Evolutionary conservation across 768 basidiomycete species (phyloP), one percentile per base, ranked within the genome.

Genomic region (Agrocybe pediades): DNA sequence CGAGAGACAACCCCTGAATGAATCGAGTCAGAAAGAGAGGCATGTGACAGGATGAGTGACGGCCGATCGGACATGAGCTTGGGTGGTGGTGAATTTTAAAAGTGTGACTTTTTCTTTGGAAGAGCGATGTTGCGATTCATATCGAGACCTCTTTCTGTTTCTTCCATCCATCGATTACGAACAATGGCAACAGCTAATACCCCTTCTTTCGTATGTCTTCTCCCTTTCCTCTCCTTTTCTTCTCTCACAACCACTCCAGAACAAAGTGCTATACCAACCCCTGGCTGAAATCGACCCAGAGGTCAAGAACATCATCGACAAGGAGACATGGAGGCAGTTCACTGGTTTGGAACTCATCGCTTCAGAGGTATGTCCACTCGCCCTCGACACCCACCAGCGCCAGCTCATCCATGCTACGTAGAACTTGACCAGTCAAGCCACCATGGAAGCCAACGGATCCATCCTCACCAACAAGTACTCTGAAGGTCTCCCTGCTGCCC

Each of bases 391-490:
- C 26, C 17, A 17, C 25, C 17, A 21, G 1, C 26, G 25, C 11
- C 23, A 5, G 11, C 33, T 6, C 33, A 21, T 44, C 55, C 29
- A 57, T 16, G 23, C n/a, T 46, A 36, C 41, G 25, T 58, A 96
- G 96, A 98, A 98, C 79, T 76, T 99, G 81, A 98, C 97, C 54
- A 94, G 93, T 64, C 82, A 85, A 64, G 94, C 96, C 21, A 87
- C 92, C 48, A 95, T 98, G 89, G 92, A 98, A 74, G 96, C 95
- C 59, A 98, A 98, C 74, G 97, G 97, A 46, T 98, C 96, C 51
- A 95, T 99, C 70, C 73, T 98, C 68, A 98, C 96, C 69, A 97
- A 97, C 86, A 98, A 98, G 77, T 97, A 97, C 81, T 98, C 97
- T 19, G 97, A 98, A 75, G 97, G 97, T 79, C 92, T 98, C 44